Base-by-base conservation (phyloP, 441 rosid genomes). In the Jatropha podagrica region DNA sequence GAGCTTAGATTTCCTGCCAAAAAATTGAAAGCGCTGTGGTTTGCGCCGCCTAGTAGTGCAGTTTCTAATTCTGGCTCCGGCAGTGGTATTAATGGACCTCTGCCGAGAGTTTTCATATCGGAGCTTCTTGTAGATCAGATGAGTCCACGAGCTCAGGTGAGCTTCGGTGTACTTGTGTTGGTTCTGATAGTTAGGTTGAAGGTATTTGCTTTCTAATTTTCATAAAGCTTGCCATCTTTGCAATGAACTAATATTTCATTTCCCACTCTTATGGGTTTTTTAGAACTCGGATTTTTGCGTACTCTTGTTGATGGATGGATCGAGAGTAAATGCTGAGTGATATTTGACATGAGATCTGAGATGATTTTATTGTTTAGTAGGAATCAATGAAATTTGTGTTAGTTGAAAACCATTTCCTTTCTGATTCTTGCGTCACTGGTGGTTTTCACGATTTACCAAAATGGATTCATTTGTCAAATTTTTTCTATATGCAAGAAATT, bases 1-100 rank as follows among this genome's bases (percentile, higher is more conserved):
- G 96, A 92, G 86, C 80, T 95, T n/a, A 88, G 84, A 38, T 95
- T 95, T 83, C 98, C 95, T 1, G 99, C 93, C 0, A 95, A 95
- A 81, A 93, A 95, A 76, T 82, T 95, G 73, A 89, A 87, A 82
- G 99, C 99, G 14, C 75, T 95, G 64, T 95, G 99, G 99, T 92
- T 93, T 87, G 85, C 99, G 14, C 99, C 98, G 76, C 99, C 98
- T 54, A 41, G 68, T 76, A 69, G 44, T 83, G 77, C 84, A 51
- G 63, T 17, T 60, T 60, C 74, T 46, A 83, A 80, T 71, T 81
- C 75, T 68, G 94, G 95, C 60, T 13, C 14, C 5, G 61, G 61
- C 11, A 81, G 81, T 58, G 90, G 97, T 40, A 83, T 86, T 56
- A 65, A 83, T 64, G 98, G 97, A 9, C 97, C 99, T 76, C 81